Evolutionary conservation across 169 alveolate genomes (phyloP).

Genomic region (Perkinsus chesapeaki): DNA sequence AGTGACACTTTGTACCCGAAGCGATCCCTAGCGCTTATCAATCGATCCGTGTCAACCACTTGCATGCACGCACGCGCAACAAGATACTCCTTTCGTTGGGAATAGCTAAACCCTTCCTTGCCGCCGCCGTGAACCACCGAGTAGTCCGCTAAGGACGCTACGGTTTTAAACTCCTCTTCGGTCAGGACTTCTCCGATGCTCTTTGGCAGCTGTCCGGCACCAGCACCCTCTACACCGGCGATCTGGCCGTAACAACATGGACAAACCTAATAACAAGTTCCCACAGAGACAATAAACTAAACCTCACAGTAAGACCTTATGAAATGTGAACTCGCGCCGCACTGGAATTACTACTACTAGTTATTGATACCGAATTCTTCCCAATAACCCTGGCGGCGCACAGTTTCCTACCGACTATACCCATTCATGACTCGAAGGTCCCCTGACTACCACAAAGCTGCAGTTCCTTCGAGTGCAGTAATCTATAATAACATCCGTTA

Average conservation of each 20-base stretch:
- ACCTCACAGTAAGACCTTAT: background rate
- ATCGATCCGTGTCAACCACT: background rate
- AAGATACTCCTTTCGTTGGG: background rate
- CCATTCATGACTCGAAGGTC: background rate
- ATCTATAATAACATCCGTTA: background rate
- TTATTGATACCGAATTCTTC: too few relatives aligned
- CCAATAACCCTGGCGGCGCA: too few relatives aligned
- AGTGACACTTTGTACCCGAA: background rate
- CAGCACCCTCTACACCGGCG: background rate
- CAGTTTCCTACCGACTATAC: background rate
- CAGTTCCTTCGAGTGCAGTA: background rate
- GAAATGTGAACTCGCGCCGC: too few relatives aligned
- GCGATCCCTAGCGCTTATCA: background rate
- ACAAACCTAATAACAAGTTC: background rate
- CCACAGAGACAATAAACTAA: background rate
- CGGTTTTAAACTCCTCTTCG: background rate
- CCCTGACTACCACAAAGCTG: background rate
- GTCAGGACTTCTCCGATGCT: background rate
- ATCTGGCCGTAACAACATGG: background rate
- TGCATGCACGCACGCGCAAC: background rate
- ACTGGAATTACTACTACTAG: too few relatives aligned
- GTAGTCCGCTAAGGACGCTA: background rate
- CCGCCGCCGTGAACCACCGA: background rate
- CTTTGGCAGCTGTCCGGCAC: background rate
- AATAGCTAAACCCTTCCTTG: background rate